Conservation (phyloP, 768 basidiomycete species). For the Tephrocybe sp. region DNA sequence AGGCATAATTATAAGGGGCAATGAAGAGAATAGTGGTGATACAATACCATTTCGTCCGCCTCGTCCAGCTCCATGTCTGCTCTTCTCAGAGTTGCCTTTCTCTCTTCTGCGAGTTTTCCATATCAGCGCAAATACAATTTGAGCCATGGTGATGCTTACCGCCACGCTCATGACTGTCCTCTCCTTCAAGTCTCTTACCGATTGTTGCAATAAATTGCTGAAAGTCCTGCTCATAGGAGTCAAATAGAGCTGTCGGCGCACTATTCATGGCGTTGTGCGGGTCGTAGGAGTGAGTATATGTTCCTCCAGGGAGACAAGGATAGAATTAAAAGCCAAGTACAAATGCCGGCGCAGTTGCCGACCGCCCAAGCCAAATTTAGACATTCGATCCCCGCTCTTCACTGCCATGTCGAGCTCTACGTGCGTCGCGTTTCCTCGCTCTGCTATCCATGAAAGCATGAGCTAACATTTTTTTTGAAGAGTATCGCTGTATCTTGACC, state of each 20-base stretch:
- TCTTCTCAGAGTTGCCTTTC: constrained; percentile 75
- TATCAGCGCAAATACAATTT: background rate
- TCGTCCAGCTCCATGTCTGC: constrained; percentile 97
- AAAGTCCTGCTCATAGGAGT: constrained; percentile 93
- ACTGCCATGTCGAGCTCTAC: constrained; percentile 43
- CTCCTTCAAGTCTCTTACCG: constrained; percentile 73
- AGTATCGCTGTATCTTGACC: constrained; percentile 76
- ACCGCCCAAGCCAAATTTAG: constrained; percentile 12
- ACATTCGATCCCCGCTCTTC: constrained; percentile 6
- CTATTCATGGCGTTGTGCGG: constrained; percentile 59
- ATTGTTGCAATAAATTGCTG: constrained; percentile 77
- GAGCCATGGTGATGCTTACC: constrained; percentile 39
- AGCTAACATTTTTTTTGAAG: constrained; percentile 25
- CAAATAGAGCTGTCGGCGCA: constrained; percentile 83
- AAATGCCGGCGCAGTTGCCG: background rate
- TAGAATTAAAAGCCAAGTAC: constrained; percentile 1
- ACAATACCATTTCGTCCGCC: constrained; percentile 90
- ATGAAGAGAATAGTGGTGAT: background rate
- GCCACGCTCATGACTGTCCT: constrained; percentile 58
- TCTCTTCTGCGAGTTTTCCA: constrained; percentile 58
- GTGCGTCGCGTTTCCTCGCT: constrained; percentile 31
- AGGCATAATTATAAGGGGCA: constrained; percentile 4
- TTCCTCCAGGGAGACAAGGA: constrained; percentile 31
- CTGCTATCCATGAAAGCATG: background rate
- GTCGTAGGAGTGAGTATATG: constrained; percentile 9